These are phyloP conservation scores for Cicer chorassanicum DNA, from an alignment of 306 rosid species.

Conservation along the genomic window DNA sequence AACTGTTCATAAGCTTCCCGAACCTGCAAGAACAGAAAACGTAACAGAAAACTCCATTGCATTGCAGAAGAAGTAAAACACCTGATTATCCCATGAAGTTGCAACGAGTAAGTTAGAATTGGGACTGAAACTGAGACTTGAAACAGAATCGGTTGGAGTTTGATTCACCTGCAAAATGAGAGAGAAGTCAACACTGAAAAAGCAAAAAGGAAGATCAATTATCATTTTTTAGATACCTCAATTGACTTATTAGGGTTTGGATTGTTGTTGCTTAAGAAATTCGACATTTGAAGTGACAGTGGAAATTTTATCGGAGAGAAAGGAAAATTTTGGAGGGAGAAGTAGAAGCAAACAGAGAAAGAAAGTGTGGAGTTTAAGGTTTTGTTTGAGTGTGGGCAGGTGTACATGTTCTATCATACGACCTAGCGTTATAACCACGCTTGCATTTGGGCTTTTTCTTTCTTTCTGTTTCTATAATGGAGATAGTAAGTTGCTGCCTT, in stretches of 20 bases:
- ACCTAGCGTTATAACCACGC: slow-evolving; percentile 42
- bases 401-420: background rate
- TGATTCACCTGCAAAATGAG: slow-evolving; percentile 68
- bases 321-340: slow-evolving; percentile 23
- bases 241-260: slow-evolving; percentile 72
- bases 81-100: slow-evolving; percentile 97
- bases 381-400: slow-evolving; percentile 17
- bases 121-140: slow-evolving; percentile 88
- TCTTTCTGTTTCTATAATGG: background rate
- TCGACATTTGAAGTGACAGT: slow-evolving; percentile 47
- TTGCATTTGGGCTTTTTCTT: background rate
- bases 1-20: background rate
- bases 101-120: slow-evolving; percentile 86
- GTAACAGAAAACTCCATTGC: background rate
- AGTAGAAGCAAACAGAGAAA: no score
- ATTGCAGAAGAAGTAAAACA: slow-evolving; percentile 15
- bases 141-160: slow-evolving; percentile 84
- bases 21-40: background rate
- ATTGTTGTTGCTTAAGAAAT: slow-evolving; percentile 45
- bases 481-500: no score
- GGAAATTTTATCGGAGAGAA: background rate
- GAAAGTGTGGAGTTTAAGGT: background rate
- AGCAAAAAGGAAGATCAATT: background rate
- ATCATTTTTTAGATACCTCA: slow-evolving; percentile 51
- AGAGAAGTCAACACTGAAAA: slow-evolving; percentile 15